These are phyloP conservation scores for Zangia roseola DNA, from an alignment of 768 basidiomycete genomes.

Conservation along the genomic window DNA sequence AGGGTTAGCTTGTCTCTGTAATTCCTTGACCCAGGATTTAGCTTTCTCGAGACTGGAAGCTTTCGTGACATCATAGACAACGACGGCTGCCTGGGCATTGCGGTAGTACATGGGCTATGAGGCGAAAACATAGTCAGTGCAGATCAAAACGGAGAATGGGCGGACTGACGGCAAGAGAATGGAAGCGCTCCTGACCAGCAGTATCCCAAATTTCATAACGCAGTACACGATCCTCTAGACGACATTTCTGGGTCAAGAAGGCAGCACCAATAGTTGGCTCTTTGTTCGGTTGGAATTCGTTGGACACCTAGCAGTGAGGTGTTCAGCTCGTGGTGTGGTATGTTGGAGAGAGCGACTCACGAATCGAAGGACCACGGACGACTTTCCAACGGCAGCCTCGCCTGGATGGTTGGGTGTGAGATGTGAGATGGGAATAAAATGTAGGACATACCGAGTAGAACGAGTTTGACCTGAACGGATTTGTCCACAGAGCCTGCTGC, in stretches of 20 bases:
- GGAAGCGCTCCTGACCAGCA: conserved; percentile 94
- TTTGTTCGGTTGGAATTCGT: conserved; percentile 99
- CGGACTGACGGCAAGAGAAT: conserved; percentile 83
- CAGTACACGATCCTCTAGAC: conserved; percentile 89
- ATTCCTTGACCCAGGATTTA: conserved; percentile 99
- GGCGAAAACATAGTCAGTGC: conserved; percentile 8
- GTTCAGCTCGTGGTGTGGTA: conserved; percentile 5
- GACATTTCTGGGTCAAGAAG: conserved; percentile 93
- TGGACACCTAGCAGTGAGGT: conserved; percentile 62
- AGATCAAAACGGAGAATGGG: not conserved
- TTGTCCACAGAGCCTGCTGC: conserved; percentile 77
- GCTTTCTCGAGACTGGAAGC: conserved; percentile 95
- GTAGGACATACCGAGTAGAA: conserved; percentile 74
- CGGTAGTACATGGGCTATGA: conserved; percentile 96
- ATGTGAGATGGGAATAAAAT: not conserved
- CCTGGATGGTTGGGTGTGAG: conserved; percentile 46
- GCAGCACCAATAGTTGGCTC: conserved; percentile 98
- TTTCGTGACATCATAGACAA: conserved; percentile 98
- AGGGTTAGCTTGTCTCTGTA: conserved; percentile 97
- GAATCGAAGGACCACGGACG: conserved; percentile 96
- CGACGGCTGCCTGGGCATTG: conserved; percentile 96
- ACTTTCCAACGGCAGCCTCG: conserved; percentile 98
- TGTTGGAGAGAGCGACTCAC: conserved; percentile 46
- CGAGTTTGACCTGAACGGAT: conserved; percentile 97
- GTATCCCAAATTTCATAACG: conserved; percentile 99